Percentiles rank a stretch among this genome's conserved stretches.
Conservation (phyloP, 148 eudicot species). For the Chenopodium suecicum region DNA sequence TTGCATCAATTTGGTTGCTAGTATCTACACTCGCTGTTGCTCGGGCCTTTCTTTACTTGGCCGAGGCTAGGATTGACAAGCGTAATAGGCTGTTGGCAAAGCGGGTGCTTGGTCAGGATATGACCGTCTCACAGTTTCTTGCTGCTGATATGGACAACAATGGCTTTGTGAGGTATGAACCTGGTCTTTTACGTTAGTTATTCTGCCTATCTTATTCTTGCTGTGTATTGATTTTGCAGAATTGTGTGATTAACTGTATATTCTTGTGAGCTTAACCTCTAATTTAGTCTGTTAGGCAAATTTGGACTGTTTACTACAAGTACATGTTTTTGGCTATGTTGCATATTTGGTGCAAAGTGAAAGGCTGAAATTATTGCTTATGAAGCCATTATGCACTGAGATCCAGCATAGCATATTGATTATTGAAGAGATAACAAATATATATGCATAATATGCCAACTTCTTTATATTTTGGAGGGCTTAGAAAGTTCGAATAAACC, state of each 20-base stretch:
- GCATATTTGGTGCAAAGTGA: neutral
- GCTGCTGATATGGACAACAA: conserved; percentile 94
- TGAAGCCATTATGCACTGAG: neutral
- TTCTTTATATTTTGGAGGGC: neutral
- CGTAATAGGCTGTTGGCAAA: conserved; percentile 79
- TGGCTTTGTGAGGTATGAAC: conserved; percentile 75
- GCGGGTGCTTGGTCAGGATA: conserved; percentile 85
- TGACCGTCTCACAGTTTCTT: conserved; percentile 90
- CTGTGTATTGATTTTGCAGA: neutral
- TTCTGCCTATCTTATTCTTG: neutral
- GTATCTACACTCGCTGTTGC: conserved; percentile 96
- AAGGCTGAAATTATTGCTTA: neutral
- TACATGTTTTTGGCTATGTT: neutral
- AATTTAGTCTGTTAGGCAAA: neutral
- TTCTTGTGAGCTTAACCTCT: neutral
- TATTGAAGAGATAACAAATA: neutral
- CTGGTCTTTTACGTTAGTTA: neutral
- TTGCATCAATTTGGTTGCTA: conserved; percentile 94
- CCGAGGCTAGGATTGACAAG: conserved; percentile 94
- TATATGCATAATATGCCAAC: neutral
- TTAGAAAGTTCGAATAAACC: neutral
- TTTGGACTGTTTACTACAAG: neutral
- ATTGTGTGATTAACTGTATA: neutral
- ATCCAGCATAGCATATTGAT: neutral
- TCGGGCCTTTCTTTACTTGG: conserved; percentile 90